Conservation (phyloP, 2,329 filamentous ascomycete species). For the Scedosporium minutisporum region DNA sequence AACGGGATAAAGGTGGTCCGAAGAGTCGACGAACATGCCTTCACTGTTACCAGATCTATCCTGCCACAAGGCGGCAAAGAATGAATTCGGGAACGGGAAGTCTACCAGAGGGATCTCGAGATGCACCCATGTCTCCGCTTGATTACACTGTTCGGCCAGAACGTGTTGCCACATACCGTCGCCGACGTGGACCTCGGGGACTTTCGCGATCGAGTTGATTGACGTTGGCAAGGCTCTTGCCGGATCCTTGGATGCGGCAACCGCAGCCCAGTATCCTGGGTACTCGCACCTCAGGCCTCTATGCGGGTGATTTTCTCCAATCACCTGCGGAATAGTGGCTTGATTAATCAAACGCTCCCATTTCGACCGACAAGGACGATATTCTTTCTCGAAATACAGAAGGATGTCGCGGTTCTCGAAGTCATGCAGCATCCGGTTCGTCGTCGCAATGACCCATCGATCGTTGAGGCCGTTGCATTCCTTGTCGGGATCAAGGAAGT, state of each 20-base stretch:
- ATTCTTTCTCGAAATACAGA: not conserved
- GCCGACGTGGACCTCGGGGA: not conserved
- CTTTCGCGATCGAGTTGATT: not conserved
- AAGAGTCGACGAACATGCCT: not conserved
- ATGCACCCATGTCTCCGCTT: not conserved
- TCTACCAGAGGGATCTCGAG: not conserved
- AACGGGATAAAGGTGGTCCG: not conserved
- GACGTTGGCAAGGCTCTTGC: not conserved
- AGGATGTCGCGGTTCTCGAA: not conserved
- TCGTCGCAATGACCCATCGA: slow-evolving; percentile 6
- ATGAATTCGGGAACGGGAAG: not conserved
- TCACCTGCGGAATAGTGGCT: no score
- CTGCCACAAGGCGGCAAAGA: not conserved
- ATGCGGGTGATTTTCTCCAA: not conserved
- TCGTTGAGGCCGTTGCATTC: slow-evolving; percentile 7
- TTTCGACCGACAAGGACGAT: not conserved
- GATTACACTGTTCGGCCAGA: not conserved
- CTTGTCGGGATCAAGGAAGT: slow-evolving; percentile 9
- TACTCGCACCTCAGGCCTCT: not conserved
- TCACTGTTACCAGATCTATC: not conserved
- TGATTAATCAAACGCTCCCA: not conserved
- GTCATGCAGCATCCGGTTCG: slow-evolving; percentile 8
- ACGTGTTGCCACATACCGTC: not conserved
- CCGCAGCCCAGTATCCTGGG: not conserved
- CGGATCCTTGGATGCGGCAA: not conserved